Conservation (phyloP, 768 basidiomycete species). For the Strobilomyces dryophilus region DNA sequence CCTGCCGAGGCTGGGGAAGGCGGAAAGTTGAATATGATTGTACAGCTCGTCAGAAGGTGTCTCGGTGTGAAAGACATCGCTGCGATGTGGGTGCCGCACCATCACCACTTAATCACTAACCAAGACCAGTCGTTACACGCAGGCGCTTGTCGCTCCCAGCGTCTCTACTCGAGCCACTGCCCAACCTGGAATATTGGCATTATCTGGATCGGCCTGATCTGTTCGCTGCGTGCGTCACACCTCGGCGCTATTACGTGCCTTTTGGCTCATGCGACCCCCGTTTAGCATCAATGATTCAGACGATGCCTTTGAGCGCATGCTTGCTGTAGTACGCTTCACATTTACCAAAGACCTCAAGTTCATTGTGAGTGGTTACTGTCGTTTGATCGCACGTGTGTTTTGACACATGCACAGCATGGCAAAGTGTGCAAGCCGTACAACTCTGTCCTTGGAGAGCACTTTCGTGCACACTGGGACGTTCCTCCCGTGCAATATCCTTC, state of each 20-base stretch:
- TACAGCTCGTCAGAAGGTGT: conserved; percentile 86
- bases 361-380: conserved; percentile 48
- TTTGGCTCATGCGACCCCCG: conserved; percentile 3
- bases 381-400: not conserved
- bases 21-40: conserved; percentile 90
- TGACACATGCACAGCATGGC: conserved; percentile 54
- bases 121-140: conserved; percentile 9
- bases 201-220: conserved; percentile 89
- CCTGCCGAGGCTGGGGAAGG: conserved; percentile 74
- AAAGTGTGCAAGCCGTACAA: conserved; percentile 94
- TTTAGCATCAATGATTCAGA: conserved; percentile 85
- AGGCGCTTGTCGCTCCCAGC: conserved; percentile 94
- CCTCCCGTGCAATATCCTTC: conserved; percentile 53
- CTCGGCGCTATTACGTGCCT: not conserved
- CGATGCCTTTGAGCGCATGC: conserved; percentile 92
- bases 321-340: conserved; percentile 83
- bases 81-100: conserved; percentile 61
- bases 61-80: conserved; percentile 95
- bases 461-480: conserved; percentile 84
- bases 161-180: conserved; percentile 88
- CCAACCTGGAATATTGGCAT: conserved; percentile 96
- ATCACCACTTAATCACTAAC: conserved; percentile 2
- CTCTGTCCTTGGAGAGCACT: conserved; percentile 84
- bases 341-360: conserved; percentile 96
- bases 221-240: conserved; percentile 77